Conservation (phyloP, 352 stramenopile species). For the Phytopythium oedochilum region DNA sequence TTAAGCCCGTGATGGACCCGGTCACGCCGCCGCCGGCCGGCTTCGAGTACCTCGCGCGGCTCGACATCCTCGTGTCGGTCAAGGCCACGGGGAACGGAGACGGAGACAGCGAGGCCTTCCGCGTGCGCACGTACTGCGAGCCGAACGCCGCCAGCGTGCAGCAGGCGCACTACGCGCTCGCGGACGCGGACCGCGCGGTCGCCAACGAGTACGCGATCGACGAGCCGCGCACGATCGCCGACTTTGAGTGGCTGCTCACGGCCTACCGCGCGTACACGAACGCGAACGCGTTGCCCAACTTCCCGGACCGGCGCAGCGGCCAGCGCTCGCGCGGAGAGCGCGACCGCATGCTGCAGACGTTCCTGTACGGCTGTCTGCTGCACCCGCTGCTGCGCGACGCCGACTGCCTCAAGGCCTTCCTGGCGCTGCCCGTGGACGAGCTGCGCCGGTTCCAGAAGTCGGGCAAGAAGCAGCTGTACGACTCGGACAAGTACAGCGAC, state of each 20-base stretch:
- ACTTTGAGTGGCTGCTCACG: constrained; percentile 82
- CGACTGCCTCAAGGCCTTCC: constrained; percentile 81
- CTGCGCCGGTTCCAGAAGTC: constrained; percentile 69
- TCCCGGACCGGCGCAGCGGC: constrained; percentile 63
- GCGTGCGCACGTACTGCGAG: constrained; percentile 80
- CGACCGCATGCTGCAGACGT: constrained; percentile 71
- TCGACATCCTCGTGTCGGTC: constrained; percentile 71
- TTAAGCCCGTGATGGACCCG: constrained; percentile 72
- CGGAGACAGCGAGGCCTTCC: constrained; percentile 42
- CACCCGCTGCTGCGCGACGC: constrained; percentile 75
- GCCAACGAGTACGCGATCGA: constrained; percentile 81
- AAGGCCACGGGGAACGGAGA: constrained; percentile 29
- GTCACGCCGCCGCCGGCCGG: constrained; percentile 70
- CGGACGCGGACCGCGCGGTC: constrained; percentile 53
- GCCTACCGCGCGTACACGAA: constrained; percentile 77
- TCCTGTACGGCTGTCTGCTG: constrained; percentile 76
- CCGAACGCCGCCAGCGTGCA: constrained; percentile 56
- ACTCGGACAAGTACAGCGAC: constrained; percentile 76
- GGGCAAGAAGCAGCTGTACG: constrained; percentile 69
- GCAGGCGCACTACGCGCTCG: constrained; percentile 41
- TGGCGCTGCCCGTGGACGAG: constrained; percentile 66
- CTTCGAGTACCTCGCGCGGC: constrained; percentile 83
- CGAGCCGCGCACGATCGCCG: constrained; percentile 58
- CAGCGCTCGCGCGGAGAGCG: constrained; percentile 25
- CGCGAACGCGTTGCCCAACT: constrained; percentile 74